A percentile compares a stretch with the other conserved stretches of the same genome.
phyloP scores from a whole-genome alignment of 495 filamentous ascomycete species.

The Trypethelium eluteriae region DNA sequence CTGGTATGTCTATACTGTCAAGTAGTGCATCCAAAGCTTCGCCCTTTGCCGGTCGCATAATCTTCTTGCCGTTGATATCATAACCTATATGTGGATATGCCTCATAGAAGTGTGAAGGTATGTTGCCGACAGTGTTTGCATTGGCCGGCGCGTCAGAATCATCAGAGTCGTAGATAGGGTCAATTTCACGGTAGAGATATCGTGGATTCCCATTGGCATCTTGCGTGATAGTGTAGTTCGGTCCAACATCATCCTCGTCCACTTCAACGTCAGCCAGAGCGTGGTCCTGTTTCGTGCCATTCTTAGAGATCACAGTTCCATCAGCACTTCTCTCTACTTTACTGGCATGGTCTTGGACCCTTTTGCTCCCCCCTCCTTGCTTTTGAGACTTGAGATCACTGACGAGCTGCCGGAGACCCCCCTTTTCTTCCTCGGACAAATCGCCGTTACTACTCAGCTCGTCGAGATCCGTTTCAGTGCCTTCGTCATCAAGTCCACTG shows the following conservation, averaged over 20 bases:
- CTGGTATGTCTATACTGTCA: constrained; percentile 94
- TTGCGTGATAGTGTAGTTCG: constrained; percentile 53
- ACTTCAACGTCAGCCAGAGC: constrained; percentile 1
- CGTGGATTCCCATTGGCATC: constrained; percentile 68
- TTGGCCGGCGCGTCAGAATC: constrained; percentile 74
- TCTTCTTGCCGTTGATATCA: constrained; percentile 96
- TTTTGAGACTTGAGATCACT: not conserved
- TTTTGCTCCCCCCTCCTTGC: not conserved
- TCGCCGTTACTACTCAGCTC: not conserved
- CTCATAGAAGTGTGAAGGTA: constrained; percentile 90
- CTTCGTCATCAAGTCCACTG: not conserved
- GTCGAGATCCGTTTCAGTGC: not conserved
- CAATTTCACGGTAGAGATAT: constrained; percentile 80
- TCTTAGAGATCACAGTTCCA: not conserved
- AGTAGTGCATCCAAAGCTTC: constrained; percentile 88
- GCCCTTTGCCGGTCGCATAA: constrained; percentile 89
- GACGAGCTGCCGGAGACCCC: not conserved
- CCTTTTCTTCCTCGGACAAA: not conserved
- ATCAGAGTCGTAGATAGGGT: constrained; percentile 93
- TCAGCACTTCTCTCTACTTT: no score
- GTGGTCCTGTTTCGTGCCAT: not conserved
- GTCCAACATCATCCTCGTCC: constrained; percentile 26
- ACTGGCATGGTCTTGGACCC: no score
- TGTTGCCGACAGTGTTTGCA: constrained; percentile 88
- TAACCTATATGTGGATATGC: constrained; percentile 97